These are phyloP conservation scores for Oxytropis ochrocephala DNA, from an alignment of 306 rosid genomes.

Conservation along the genomic window DNA sequence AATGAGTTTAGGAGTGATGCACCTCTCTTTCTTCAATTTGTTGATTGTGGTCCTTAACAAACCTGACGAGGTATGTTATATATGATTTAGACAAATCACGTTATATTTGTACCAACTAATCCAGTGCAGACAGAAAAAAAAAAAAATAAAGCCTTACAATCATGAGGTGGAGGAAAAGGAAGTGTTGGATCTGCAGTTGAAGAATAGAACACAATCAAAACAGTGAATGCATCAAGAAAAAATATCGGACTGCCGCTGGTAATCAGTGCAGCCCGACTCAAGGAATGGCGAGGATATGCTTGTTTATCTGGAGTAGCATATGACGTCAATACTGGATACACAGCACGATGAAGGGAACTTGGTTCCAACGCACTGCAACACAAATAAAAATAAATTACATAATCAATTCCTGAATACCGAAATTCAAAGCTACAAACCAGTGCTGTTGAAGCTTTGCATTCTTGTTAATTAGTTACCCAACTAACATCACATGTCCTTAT, in stretches of 20 bases:
- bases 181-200: conserved; percentile 78
- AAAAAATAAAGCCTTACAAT: conserved; percentile 49
- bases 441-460: neutral
- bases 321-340: conserved; percentile 85
- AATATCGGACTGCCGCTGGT: conserved; percentile 98
- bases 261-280: conserved; percentile 89
- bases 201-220: conserved; percentile 83
- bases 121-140: neutral
- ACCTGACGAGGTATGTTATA: conserved; percentile 45
- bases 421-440: conserved; percentile 4
- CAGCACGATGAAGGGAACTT: conserved; percentile 79
- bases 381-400: conserved; percentile 18
- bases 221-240: conserved; percentile 91
- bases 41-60: conserved; percentile 70
- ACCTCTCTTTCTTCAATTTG: conserved; percentile 78
- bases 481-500: neutral
- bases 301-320: conserved; percentile 77
- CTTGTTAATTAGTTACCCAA: neutral
- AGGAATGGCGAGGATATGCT: conserved; percentile 89
- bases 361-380: conserved; percentile 81
- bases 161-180: conserved; percentile 96
- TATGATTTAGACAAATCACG: conserved; percentile 12
- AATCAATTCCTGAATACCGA: conserved; percentile 13
- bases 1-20: conserved; percentile 84
- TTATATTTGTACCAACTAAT: neutral